These are phyloP conservation scores for Fragosphaeria purpurea DNA, from an alignment of 2,329 filamentous ascomycete genomes.

Conservation along the genomic window DNA sequence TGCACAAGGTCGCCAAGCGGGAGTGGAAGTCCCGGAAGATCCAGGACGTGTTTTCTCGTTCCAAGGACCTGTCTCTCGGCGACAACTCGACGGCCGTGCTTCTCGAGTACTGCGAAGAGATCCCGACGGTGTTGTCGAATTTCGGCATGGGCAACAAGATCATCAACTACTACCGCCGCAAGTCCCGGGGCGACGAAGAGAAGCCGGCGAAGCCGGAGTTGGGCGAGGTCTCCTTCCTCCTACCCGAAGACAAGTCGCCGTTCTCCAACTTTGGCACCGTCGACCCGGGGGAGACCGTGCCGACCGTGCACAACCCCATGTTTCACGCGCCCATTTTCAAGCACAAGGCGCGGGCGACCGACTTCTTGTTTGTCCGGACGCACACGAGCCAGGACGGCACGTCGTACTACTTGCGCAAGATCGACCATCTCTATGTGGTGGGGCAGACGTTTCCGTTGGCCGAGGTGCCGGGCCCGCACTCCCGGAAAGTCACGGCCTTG, in stretches of 20 bases:
- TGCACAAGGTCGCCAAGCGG: slow-evolving; percentile 63
- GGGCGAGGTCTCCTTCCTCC: slow-evolving; percentile 77
- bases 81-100: slow-evolving; percentile 85
- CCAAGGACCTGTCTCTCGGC: slow-evolving; percentile 72
- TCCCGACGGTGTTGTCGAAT: slow-evolving; percentile 83
- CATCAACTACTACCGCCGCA: slow-evolving; percentile 92
- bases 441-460: slow-evolving; percentile 88
- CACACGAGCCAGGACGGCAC: slow-evolving; percentile 70
- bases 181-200: slow-evolving; percentile 65
- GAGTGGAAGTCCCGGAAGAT: slow-evolving; percentile 69
- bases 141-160: slow-evolving; percentile 95
- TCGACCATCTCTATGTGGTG: slow-evolving; percentile 83
- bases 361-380: slow-evolving; percentile 80
- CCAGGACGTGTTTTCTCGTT: slow-evolving; percentile 67
- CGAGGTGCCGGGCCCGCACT: slow-evolving; percentile 88
- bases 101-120: slow-evolving; percentile 92
- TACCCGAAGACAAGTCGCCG: slow-evolving; percentile 90
- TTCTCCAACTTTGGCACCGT: slow-evolving; percentile 94
- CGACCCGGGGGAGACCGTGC: slow-evolving; percentile 79
- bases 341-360: slow-evolving; percentile 64
- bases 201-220: slow-evolving; percentile 71
- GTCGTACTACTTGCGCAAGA: slow-evolving; percentile 73
- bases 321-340: slow-evolving; percentile 90
- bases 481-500: slow-evolving; percentile 91
- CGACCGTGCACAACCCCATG: slow-evolving; percentile 90